Evolutionary conservation across 2,329 filamentous ascomycete genomes (phyloP).

Genomic region (Aureobasidium sp.): DNA sequence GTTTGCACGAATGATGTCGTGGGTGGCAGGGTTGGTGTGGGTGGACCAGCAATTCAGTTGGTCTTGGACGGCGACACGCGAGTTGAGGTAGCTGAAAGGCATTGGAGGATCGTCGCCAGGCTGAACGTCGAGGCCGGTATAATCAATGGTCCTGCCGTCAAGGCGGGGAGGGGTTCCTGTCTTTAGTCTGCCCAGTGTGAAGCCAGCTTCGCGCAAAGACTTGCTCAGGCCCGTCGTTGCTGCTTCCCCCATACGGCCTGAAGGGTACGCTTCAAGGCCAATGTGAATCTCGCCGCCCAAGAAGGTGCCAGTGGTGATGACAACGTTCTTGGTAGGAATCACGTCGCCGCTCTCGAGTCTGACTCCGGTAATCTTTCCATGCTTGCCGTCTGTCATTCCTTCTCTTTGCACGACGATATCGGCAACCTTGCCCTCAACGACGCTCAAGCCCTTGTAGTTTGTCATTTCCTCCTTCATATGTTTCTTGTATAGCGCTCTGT

Average conservation of each 20-base stretch:
- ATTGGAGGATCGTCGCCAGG: slow-evolving; percentile 74
- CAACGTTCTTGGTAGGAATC: slow-evolving; percentile 68
- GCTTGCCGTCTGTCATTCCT: slow-evolving; percentile 37
- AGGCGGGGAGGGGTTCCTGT: slow-evolving; percentile 90
- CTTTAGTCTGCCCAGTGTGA: slow-evolving; percentile 82
- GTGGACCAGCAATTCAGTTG: slow-evolving; percentile 85
- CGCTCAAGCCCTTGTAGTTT: slow-evolving; percentile 66
- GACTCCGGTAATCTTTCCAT: slow-evolving; percentile 74
- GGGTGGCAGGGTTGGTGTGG: slow-evolving; percentile 73
- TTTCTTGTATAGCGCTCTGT: slow-evolving; percentile 77
- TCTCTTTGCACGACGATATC: slow-evolving; percentile 72
- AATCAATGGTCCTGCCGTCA: slow-evolving; percentile 75
- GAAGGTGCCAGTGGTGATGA: slow-evolving; percentile 96
- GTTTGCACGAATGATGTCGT: slow-evolving; percentile 77
- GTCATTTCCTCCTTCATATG: slow-evolving; percentile 85
- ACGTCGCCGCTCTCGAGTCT: slow-evolving; percentile 80
- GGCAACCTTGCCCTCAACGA: slow-evolving; percentile 80
- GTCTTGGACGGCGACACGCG: slow-evolving; percentile 64
- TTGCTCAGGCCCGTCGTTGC: slow-evolving; percentile 90
- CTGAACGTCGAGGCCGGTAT: slow-evolving; percentile 61
- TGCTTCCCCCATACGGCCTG: slow-evolving; percentile 87
- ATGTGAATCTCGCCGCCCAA: slow-evolving; percentile 95
- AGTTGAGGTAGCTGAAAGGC: slow-evolving; percentile 88
- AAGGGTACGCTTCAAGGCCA: slow-evolving; percentile 69
- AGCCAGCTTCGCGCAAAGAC: slow-evolving; percentile 79